Evolutionary conservation across 108 stramenopile genomes (phyloP), one percentile per base, ranked within the genome.

Genomic region (Asterionellopsis glacialis): DNA sequence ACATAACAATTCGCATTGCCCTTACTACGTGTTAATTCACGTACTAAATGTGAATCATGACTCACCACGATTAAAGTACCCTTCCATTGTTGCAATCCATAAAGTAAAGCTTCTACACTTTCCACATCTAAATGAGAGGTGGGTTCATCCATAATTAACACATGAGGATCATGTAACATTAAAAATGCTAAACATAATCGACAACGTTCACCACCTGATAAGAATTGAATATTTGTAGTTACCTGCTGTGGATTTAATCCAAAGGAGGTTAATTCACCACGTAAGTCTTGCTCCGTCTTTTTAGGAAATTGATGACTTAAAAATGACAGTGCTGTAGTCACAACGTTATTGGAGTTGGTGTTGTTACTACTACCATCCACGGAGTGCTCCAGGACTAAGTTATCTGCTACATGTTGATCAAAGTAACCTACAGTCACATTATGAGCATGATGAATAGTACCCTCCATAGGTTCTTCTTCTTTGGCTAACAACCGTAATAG

Each of bases 151-250:
- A 95, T 57, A 40, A 93, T 67, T 21, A 99, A 60, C 3, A 99
- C 49, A 27, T 96, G 93, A 11, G 97, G 96, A 43, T 81, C 71
- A 13, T 70, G 60, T 26, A 91, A 72, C 75, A 94, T 83, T 59
- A 95, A 67, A 15, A 59, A 59, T 9, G 94, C 95, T 65, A 99
- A 78, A 24, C 79, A 75, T 22, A 98, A 73, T 11, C 98, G 90
- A 26, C 81, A 82, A 45, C 94, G 85, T 67, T 99, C 96, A 15
- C 98, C 98, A n/a, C 98, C 96, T 40, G 84, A 87, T 25, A 97
- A 65, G 25, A 91, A 93, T 38, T 73, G 60, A 12, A 97, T 70
- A 45, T 90, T 85, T 11, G 88, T 93, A 33, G 59, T 64, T 22
- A 90, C 88, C 55, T 93, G 85, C 13, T 84, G 74, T 3, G 88